These are phyloP conservation scores for Diplodia mutila DNA, from an alignment of 2,329 filamentous ascomycete genomes.

Conservation along the genomic window DNA sequence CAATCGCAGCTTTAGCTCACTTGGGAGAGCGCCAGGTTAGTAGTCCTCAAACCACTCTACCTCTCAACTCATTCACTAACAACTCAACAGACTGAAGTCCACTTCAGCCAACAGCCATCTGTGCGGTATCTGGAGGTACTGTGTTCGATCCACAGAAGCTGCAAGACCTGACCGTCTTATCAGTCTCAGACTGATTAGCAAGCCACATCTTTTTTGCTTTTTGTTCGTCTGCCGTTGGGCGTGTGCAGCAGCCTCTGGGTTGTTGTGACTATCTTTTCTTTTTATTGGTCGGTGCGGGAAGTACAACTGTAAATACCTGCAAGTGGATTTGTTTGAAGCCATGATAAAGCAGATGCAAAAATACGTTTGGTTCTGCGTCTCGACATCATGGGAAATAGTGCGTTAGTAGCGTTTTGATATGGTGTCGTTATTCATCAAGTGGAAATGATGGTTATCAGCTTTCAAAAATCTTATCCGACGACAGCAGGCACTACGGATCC, in stretches of 20 bases:
- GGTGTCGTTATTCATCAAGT: too few relatives aligned
- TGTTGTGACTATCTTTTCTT: neutral
- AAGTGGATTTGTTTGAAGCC: too few relatives aligned
- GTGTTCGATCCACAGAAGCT: slow-evolving; percentile 45
- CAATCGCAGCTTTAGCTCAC: slow-evolving; percentile 41
- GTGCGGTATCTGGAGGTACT: slow-evolving; percentile 44
- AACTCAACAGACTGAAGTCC: slow-evolving; percentile 35
- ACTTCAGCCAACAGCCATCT: slow-evolving; percentile 34
- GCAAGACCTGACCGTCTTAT: slow-evolving; percentile 25
- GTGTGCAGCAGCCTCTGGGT: too few relatives aligned
- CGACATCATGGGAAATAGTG: too few relatives aligned
- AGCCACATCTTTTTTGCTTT: neutral
- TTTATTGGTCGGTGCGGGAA: neutral
- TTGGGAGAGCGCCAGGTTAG: slow-evolving; percentile 41
- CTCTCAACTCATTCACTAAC: neutral
- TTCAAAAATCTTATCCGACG: too few relatives aligned
- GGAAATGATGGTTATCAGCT: too few relatives aligned
- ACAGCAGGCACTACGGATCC: too few relatives aligned
- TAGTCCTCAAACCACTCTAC: neutral
- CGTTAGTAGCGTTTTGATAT: too few relatives aligned
- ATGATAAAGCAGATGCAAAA: too few relatives aligned
- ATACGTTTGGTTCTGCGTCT: too few relatives aligned
- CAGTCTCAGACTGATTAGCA: slow-evolving; percentile 8
- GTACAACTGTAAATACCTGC: too few relatives aligned
- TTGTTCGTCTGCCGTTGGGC: neutral